Evolutionary conservation across 208 protist genomes (phyloP).

Genomic region (Crithidia mellificae): DNA sequence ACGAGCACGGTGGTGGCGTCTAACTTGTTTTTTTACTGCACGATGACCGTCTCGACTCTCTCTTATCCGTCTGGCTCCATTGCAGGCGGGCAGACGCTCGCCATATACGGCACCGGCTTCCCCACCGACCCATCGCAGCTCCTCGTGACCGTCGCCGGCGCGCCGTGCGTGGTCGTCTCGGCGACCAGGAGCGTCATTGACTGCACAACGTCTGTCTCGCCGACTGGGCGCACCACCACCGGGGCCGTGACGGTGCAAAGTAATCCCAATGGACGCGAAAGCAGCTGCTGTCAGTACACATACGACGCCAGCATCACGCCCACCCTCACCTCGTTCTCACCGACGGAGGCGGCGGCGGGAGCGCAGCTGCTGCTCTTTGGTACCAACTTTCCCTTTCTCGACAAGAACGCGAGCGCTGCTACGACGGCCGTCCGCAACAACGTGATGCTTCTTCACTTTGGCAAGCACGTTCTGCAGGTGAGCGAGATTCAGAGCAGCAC

Average conservation of each 20-base stretch:
- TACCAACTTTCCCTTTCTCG: slow-evolving; percentile 3
- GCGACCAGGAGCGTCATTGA: slow-evolving; percentile 18
- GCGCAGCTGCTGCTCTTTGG: slow-evolving; percentile 24
- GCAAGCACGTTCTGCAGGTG: slow-evolving; percentile 4
- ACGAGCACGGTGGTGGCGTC: neutral
- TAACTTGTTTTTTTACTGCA: slow-evolving; percentile 36
- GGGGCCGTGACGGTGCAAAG: slow-evolving; percentile 31
- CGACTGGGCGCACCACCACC: neutral
- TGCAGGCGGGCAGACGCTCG: slow-evolving; percentile 35
- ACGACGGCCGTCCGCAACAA: neutral
- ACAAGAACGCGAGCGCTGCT: neutral
- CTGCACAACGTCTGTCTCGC: slow-evolving; percentile 29
- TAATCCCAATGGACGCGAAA: slow-evolving; percentile 21
- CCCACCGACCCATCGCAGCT: slow-evolving; percentile 14
- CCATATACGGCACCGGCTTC: slow-evolving; percentile 36
- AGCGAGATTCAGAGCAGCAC: slow-evolving; percentile 15
- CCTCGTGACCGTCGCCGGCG: slow-evolving; percentile 34
- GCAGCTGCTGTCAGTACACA: slow-evolving; percentile 40
- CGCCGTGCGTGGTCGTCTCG: slow-evolving; percentile 22
- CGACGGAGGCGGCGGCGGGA: slow-evolving; percentile 14
- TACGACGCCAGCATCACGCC: slow-evolving; percentile 36
- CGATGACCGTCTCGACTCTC: slow-evolving; percentile 25
- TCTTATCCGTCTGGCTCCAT: slow-evolving; percentile 29
- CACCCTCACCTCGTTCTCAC: slow-evolving; percentile 33
- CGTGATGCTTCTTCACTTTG: slow-evolving; percentile 19